These are phyloP conservation scores for Filobasidium uniguttulatum DNA, from an alignment of 1,284 basidiomycete species.

Conservation along the genomic window DNA sequence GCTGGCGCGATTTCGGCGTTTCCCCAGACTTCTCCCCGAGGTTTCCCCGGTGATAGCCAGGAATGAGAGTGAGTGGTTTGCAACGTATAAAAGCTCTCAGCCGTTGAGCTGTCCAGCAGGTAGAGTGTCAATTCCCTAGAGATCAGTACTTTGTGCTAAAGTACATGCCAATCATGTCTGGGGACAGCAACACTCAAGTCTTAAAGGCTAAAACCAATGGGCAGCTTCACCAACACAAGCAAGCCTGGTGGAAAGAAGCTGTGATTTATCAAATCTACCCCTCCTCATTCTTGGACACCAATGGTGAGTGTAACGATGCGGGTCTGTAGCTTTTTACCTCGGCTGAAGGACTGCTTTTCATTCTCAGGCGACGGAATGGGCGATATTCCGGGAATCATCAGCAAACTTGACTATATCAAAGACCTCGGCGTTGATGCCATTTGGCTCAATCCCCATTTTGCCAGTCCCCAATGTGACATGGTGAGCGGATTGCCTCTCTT, in stretches of 20 bases:
- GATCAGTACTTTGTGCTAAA: no score
- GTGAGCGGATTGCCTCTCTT: not conserved
- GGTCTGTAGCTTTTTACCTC: not conserved
- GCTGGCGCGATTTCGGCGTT: no score
- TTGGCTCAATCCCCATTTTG: conserved; percentile 13
- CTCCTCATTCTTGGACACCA: conserved; percentile 32
- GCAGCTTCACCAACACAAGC: conserved; percentile 5
- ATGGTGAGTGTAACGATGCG: conserved; percentile 15
- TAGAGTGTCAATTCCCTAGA: no score
- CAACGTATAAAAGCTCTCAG: no score
- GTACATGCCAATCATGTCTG: no score
- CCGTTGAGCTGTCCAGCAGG: no score
- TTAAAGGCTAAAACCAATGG: no score
- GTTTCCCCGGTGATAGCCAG: no score
- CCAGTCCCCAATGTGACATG: conserved; percentile 9
- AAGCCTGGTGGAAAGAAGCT: conserved; percentile 13
- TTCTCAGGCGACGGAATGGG: conserved; percentile 30
- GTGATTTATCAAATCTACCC: conserved; percentile 28
- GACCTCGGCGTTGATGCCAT: conserved; percentile 39
- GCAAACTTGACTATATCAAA: conserved; percentile 38
- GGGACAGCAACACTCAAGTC: no score
- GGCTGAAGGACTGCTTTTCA: not conserved
- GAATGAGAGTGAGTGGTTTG: no score
- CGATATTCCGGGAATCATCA: conserved; percentile 37
- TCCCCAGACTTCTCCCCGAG: no score